Evolutionary conservation across 1,284 basidiomycete genomes (phyloP), one percentile per base, ranked within the genome.

Genomic region (Puccinia polysora): DNA sequence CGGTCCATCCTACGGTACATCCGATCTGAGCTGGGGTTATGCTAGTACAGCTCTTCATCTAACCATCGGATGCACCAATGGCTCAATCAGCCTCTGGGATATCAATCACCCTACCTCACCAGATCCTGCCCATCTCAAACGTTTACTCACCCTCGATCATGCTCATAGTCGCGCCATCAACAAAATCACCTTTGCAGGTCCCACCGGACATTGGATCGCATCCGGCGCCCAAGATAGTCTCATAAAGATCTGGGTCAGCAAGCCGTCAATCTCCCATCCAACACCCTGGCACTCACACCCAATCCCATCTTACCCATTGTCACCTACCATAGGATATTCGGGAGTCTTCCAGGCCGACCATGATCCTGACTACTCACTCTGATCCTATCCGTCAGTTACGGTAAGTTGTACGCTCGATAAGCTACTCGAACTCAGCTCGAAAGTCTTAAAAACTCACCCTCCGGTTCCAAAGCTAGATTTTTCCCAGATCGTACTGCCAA

Each of bases 191-290:
- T 68, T 68, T 58, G 65, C 65, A 45, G 55, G 65, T 25, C 65
- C 65, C 8, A 68, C 55, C 58, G 65, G 65, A 12, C 65, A 68
- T 58, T 68, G 65, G 65, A 47, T 58, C 38, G 53, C 45, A n/a
- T 56, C 65, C 7, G 65, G 65, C n/a, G 38, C 53, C 32, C 65
- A 68, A 68, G 65, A 68, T 49, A 58, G 65, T 20, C 65, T 68
- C 5, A 43, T 68, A 7, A 68, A 68, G 34, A 55, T 58, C 47
- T 68, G 65, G 65, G 65, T 58, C 30, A 20, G 65, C 25, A 63
- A 47, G n/a, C 18, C 20, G 20, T 63, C 45, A 36, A 50, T 7
- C 45, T 34, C 32, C n/a, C 45, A 63, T 34, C 30, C 18, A 28
- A 43, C n/a, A 47, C 34, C 49, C 43, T 40, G 18, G 23, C 47